Conservation (phyloP, 805 yeast genomes). For the Vanderwaltozyma verrucispora region DNA sequence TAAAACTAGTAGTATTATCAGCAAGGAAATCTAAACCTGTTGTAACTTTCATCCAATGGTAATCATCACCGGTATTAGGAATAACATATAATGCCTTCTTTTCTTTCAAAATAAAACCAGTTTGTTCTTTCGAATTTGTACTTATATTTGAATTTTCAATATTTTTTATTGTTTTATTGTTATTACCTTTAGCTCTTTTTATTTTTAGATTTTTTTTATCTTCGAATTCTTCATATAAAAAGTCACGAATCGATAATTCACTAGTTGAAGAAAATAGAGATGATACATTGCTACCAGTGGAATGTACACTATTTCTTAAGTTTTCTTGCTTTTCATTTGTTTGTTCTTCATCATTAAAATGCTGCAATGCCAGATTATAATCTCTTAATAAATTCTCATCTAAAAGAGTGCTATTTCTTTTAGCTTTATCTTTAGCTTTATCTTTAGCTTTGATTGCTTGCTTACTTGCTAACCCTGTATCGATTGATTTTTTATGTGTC, state of each 20-base stretch:
- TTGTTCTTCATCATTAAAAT: background rate
- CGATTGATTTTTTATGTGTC: no score
- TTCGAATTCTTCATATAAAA: constrained; percentile 17
- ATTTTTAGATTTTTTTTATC: constrained; percentile 7
- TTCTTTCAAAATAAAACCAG: no score
- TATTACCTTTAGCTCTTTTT: background rate
- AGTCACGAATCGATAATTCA: constrained; percentile 15
- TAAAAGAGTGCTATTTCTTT: constrained; percentile 19
- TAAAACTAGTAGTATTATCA: background rate
- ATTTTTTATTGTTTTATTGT: background rate
- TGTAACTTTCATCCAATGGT: background rate
- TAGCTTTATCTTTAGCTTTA: background rate
- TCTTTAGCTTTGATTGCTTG: background rate
- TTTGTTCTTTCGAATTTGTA: no score
- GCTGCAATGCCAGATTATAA: constrained; percentile 17
- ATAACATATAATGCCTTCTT: constrained; percentile 1
- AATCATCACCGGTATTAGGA: background rate
- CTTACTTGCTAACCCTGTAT: background rate
- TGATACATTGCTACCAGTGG: constrained; percentile 8
- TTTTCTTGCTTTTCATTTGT: background rate
- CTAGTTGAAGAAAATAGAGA: constrained; percentile 13
- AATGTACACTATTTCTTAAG: background rate
- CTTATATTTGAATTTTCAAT: no score
- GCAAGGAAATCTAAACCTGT: background rate
- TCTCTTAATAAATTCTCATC: constrained; percentile 22